Evolutionary conservation across 2,329 filamentous ascomycete species (phyloP), one percentile per base, ranked within the genome.

Genomic region (Fusarium brevicatenulatum): DNA sequence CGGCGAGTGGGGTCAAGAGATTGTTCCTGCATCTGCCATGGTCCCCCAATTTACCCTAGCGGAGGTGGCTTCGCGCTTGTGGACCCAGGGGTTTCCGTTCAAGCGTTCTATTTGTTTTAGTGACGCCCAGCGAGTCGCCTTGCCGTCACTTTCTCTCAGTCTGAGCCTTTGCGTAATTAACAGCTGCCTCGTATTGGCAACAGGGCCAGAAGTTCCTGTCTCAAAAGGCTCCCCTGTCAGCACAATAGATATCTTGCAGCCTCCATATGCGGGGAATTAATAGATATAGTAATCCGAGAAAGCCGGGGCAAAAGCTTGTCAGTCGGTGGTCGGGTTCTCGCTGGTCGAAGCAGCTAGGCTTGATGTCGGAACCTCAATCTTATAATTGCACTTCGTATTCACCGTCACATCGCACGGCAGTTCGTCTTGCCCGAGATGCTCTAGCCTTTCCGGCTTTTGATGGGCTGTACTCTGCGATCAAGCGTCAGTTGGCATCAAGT

Each of bases 1-100:
- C 74, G 73, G 73, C 49, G 61, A 70, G 75, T 75, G 77, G 78
- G 66, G 77, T 71, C 58, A 30, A 56, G 69, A 77, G 71, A 79
- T 80, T 79, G 79, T 80, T 79, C 79, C 78, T 80, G 78, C 78
- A 70, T 80, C 76, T 78, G 70, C 63, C 65, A 74, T 49, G 46
- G 56, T 55, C 49, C 67, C 64, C 68, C 58, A 78, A 76, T 74
- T 73, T 68, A 58, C 67, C 69, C 54, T 78, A 75, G 76, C 60
- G 64, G 52, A 50, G 52, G 69, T 69, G 67, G 60, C 69, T 77
- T 57, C 56, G 71, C 68, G 62, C 68, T 63, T 77, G 54, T 42
- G 34, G 30, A 28, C 25, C 47, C 52, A 66, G 60, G 54, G 63
- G 63, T 62, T 53, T 70, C 30, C 40, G 30, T 57, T 57, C 55